Evolutionary conservation across 306 rosid genomes (phyloP).

Genomic region (Amphicarpaea edgeworthii): DNA sequence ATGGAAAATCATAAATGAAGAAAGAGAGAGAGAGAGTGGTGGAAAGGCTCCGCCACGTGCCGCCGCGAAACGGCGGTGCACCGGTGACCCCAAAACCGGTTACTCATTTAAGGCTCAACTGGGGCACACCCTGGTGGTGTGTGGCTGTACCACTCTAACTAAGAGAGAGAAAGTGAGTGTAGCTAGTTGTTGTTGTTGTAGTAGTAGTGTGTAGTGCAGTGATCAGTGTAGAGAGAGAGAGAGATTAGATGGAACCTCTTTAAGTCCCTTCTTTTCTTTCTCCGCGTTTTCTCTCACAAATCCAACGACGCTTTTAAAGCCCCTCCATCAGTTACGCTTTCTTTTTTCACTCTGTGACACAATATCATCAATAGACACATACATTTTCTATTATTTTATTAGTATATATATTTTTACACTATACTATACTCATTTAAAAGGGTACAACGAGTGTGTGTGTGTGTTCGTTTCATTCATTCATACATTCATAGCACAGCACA

Average conservation of each 20-base stretch:
- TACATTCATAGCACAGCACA: constrained; percentile 25
- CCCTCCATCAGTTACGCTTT: constrained; percentile 69
- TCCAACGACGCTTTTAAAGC: constrained; percentile 65
- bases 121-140: constrained; percentile 42
- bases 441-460: constrained; percentile 11
- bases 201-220: constrained; percentile 6
- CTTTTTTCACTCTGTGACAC: constrained; percentile 29
- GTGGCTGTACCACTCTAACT: constrained; percentile 49
- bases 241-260: constrained; percentile 43
- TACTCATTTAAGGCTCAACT: constrained; percentile 48
- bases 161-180: neutral
- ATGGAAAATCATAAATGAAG: constrained; percentile 34
- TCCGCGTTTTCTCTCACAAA: constrained; percentile 36
- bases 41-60: neutral
- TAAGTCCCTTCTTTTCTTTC: constrained; percentile 49
- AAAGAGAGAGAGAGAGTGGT: neutral
- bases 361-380: neutral
- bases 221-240: constrained; percentile 7
- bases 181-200: neutral
- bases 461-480: constrained; percentile 18
- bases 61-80: neutral
- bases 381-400: neutral
- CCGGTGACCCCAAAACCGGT: constrained; percentile 23
- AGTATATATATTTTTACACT: neutral
- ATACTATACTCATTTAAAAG: constrained; percentile 1